These are phyloP conservation scores for Triglochin maritima DNA, from an alignment of 106 monocot genomes.

Conservation along the genomic window DNA sequence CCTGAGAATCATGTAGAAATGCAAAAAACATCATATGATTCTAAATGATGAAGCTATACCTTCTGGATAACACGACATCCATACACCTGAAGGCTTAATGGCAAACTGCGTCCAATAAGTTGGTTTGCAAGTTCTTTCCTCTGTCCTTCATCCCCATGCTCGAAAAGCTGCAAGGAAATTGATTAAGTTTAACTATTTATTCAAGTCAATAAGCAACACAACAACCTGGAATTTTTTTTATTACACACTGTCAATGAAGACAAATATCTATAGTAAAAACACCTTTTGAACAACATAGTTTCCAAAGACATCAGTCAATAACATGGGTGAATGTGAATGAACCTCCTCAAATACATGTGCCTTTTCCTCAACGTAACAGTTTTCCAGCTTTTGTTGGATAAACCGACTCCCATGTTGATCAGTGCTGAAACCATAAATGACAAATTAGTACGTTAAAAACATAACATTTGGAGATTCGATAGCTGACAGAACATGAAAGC, in stretches of 20 bases:
- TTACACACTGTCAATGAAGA: background rate
- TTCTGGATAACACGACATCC: constrained; percentile 98
- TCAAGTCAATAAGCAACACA: background rate
- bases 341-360: constrained; percentile 78
- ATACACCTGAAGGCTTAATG: constrained; percentile 95
- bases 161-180: constrained; percentile 58
- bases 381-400: constrained; percentile 96
- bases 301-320: constrained; percentile 98
- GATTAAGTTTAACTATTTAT: background rate
- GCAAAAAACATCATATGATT: background rate
- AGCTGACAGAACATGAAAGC: background rate
- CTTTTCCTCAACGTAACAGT: constrained; percentile 69
- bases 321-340: constrained; percentile 70
- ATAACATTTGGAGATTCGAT: background rate
- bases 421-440: constrained; percentile 31
- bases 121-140: constrained; percentile 79
- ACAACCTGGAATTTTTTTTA: background rate
- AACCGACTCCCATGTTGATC: constrained; percentile 97
- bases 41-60: constrained; percentile 20
- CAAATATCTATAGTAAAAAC: background rate
- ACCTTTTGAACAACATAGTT: constrained; percentile 95
- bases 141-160: constrained; percentile 73
- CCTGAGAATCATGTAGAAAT: background rate
- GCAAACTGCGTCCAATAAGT: constrained; percentile 56
- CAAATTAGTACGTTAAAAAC: background rate